phyloP scores from a whole-genome alignment of 2,329 filamentous ascomycete genomes.

The Aspergillus awamori region DNA sequence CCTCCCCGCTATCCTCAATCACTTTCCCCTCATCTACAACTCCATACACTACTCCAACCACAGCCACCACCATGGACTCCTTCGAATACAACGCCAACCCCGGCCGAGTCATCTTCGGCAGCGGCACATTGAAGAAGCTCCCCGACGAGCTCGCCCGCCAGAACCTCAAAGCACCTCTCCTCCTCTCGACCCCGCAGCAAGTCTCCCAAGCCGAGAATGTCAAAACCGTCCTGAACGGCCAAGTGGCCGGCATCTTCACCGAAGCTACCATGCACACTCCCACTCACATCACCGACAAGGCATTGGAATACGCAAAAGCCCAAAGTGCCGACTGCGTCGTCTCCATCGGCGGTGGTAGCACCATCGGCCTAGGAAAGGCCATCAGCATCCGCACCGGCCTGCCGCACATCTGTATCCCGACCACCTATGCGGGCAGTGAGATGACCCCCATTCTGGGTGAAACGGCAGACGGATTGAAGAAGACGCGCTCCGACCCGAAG shows the following conservation, averaged over 20 bases:
- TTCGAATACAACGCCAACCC: slow-evolving; percentile 61
- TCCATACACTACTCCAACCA: not conserved
- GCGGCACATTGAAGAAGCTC: slow-evolving; percentile 55
- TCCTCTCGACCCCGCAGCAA: slow-evolving; percentile 61
- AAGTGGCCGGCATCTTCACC: slow-evolving; percentile 56
- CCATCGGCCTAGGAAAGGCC: slow-evolving; percentile 64
- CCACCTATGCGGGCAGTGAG: slow-evolving; percentile 64
- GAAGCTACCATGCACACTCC: slow-evolving; percentile 68
- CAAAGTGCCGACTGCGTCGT: slow-evolving; percentile 58
- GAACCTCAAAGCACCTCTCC: slow-evolving; percentile 53
- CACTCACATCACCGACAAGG: slow-evolving; percentile 59
- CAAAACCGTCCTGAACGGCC: slow-evolving; percentile 48
- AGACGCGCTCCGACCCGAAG: slow-evolving; percentile 59
- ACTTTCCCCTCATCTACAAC: not conserved
- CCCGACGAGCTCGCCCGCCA: slow-evolving; percentile 49
- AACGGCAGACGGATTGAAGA: slow-evolving; percentile 61
- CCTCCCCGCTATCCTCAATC: not conserved
- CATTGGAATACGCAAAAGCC: slow-evolving; percentile 51
- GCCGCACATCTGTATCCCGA: slow-evolving; percentile 64
- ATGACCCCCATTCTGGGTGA: slow-evolving; percentile 68
- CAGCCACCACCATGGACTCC: slow-evolving; percentile 47
- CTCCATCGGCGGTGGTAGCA: slow-evolving; percentile 65
- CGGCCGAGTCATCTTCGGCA: slow-evolving; percentile 59
- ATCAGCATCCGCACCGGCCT: slow-evolving; percentile 57
- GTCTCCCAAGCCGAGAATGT: slow-evolving; percentile 51